phyloP scores from a whole-genome alignment of 352 stramenopile species.

The Aphanomyces cochlioides region DNA sequence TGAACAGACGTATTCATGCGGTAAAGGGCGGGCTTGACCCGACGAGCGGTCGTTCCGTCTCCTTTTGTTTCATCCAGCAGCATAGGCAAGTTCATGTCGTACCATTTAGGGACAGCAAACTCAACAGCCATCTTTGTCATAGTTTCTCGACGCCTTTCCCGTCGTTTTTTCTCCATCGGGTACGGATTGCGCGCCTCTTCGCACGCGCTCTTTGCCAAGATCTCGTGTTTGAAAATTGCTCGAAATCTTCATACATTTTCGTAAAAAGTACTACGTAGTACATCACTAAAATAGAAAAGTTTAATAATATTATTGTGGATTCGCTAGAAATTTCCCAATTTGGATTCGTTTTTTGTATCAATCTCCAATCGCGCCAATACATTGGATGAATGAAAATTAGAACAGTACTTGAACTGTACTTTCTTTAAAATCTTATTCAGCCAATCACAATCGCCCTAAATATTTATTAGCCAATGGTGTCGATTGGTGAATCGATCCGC shows the following conservation, averaged over 20 bases:
- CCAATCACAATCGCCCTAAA: too few species aligned
- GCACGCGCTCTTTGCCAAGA: too few species aligned
- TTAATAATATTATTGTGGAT: too few species aligned
- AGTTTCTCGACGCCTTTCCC: slow-evolving; percentile 7
- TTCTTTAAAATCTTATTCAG: too few species aligned
- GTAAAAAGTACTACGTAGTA: neutral
- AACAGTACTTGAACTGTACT: too few species aligned
- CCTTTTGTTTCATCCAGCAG: neutral
- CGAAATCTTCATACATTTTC: neutral
- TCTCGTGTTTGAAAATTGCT: neutral
- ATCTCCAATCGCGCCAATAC: too few species aligned
- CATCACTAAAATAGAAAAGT: too few species aligned
- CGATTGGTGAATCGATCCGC: too few species aligned
- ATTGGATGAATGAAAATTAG: too few species aligned
- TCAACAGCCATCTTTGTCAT: slow-evolving; percentile 10
- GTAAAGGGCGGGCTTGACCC: neutral
- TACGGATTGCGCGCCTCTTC: neutral
- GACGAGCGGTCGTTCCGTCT: neutral
- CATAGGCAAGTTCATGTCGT: slow-evolving; percentile 19
- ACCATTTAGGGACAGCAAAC: slow-evolving; percentile 28
- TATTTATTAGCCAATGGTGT: too few species aligned
- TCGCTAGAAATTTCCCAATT: too few species aligned
- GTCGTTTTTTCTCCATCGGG: slow-evolving; percentile 1
- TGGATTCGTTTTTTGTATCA: too few species aligned
- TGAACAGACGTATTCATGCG: slow-evolving; percentile 6